These are phyloP conservation scores for Pseudogymnoascus sp. DNA, from an alignment of 2,329 filamentous ascomycete species.

Conservation along the genomic window DNA sequence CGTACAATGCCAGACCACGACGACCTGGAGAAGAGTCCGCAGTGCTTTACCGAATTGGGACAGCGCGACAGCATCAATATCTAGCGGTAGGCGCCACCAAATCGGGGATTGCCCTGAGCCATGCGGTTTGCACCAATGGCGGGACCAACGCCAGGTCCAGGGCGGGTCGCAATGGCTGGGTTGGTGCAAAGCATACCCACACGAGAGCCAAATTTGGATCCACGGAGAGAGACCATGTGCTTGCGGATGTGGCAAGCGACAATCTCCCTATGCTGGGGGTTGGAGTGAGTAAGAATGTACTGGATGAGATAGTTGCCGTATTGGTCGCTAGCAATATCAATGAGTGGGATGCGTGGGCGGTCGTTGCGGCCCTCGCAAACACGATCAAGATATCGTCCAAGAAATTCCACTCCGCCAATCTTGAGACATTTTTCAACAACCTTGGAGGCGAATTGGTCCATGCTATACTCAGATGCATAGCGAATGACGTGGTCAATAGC, in stretches of 20 bases:
- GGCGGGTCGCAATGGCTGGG: conserved; percentile 78
- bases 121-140: conserved; percentile 47
- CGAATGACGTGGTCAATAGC: conserved; percentile 93
- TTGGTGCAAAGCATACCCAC: conserved; percentile 99
- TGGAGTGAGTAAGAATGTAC: conserved; percentile 87
- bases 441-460: conserved; percentile 98
- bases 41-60: not conserved
- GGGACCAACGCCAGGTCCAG: conserved; percentile 71
- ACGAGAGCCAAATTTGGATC: conserved; percentile 95
- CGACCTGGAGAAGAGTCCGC: conserved; percentile 15
- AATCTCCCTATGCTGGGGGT: conserved; percentile 80
- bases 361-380: conserved; percentile 88
- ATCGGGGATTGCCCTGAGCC: conserved; percentile 50
- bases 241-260: conserved; percentile 93
- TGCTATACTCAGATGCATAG: conserved; percentile 92
- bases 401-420: conserved; percentile 84
- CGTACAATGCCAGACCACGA: conserved; percentile 23
- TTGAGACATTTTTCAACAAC: conserved; percentile 99
- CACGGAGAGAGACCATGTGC: conserved; percentile 98
- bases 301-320: conserved; percentile 98
- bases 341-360: conserved; percentile 89
- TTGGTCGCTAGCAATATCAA: conserved; percentile 97
- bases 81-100: conserved; percentile 52
- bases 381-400: conserved; percentile 84
- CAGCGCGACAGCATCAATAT: conserved; percentile 8